Base-by-base conservation (phyloP, 306 rosid species). In the Malus fusca region DNA sequence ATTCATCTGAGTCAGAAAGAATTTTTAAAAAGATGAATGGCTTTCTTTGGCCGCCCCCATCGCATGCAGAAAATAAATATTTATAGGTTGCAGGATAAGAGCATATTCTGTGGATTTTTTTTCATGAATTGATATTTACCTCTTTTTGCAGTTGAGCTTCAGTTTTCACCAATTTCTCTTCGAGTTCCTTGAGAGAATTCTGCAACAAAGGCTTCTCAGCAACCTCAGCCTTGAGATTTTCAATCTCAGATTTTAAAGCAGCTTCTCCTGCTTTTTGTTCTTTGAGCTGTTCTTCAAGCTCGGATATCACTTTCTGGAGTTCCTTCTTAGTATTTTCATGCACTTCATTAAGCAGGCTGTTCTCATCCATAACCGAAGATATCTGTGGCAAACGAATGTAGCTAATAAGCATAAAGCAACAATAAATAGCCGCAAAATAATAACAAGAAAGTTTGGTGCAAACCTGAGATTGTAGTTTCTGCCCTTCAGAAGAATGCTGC, bases 401-500 rank as follows among this genome's bases (percentile, higher is more conserved):
- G 1, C 13, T 21, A 14, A 55, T 55, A 9, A 71, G 59, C 52
- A 28, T 11, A 73, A 25, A 78, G 37, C 18, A 52, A 69, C 58
- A 67, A 6, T 37, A 71, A 61, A 26, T 58, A 69, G 68, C 30
- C 11, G 46, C 42, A 55, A 62, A 64, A 21, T 56, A 48, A 75
- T 51, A 6, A 56, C 11, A 48, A 48, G 22, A 58, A 69, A 25
- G 18, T 60, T 69, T 30, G 35, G 14, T 51, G 52, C 82, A 53
- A 84, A 96, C 99, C 99, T 96, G 94, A 64, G 93, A 92, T 73
- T 90, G 88, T 64, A 96, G 81, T 70, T 82, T 77, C 83, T 92
- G 87, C 74, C 81, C 86, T 77, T 96, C 97, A 26, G 84, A 84
- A 74, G 85, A 71, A 46, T 88, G 96, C 84, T 86, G 85, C 42